Evolutionary conservation across 352 stramenopile genomes (phyloP).

Genomic region (Achlya hypogyna): DNA sequence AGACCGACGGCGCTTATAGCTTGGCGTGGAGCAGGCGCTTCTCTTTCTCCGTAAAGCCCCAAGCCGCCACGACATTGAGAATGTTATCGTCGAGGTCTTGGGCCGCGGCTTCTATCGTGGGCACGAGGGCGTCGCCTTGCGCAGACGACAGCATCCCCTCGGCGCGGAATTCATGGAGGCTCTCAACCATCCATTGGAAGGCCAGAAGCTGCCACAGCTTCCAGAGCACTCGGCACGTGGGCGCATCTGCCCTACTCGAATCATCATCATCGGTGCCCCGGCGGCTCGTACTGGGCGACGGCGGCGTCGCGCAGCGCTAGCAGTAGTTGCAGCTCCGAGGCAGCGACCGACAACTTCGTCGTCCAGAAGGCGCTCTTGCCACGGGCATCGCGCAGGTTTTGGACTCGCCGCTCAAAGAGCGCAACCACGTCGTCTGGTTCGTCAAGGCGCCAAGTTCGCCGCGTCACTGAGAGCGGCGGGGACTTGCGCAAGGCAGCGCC

Average conservation of each 20-base stretch:
- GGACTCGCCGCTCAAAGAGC: background rate
- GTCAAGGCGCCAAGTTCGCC: too few relatives aligned
- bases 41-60: background rate
- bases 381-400: background rate
- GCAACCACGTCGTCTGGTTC: background rate
- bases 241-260: background rate
- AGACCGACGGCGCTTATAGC: too few relatives aligned
- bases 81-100: background rate
- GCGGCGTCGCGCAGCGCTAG: background rate
- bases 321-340: background rate
- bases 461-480: background rate
- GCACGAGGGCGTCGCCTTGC: background rate
- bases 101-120: background rate
- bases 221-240: background rate
- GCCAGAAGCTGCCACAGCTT: background rate
- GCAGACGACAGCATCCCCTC: background rate
- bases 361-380: background rate
- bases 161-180: background rate
- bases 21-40: background rate
- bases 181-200: background rate
- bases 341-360: background rate
- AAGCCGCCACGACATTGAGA: background rate
- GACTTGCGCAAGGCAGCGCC: slow-evolving; percentile 48
- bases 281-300: background rate
- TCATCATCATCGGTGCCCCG: background rate